A percentile compares a stretch with the other conserved stretches of the same genome.
Conservation (phyloP, 805 yeast genomes). For the Schizosaccharomyces osmophilus region DNA sequence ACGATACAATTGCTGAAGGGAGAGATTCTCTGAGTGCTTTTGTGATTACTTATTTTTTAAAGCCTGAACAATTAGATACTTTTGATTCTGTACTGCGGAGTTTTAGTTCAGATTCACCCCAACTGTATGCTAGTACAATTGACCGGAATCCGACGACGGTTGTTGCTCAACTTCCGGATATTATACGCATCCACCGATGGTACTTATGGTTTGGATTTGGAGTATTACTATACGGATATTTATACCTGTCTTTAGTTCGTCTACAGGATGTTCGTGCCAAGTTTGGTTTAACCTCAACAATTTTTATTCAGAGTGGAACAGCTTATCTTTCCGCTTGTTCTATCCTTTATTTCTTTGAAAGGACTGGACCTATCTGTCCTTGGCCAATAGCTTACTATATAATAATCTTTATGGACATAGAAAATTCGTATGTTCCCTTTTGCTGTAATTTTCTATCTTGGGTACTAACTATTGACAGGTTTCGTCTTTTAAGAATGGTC, state of each 20-base stretch:
- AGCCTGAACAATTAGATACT: neutral
- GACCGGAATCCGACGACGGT: neutral
- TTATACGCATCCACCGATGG: neutral
- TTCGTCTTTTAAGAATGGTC: constrained; percentile 7
- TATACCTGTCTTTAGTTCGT: neutral
- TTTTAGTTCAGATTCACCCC: neutral
- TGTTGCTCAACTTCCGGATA: neutral
- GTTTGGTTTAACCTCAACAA: neutral
- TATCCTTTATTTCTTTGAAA: neutral
- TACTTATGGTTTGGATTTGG: neutral
- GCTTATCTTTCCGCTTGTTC: neutral
- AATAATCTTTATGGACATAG: neutral
- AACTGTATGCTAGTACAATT: neutral
- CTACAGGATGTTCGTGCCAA: neutral
- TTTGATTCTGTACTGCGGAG: neutral
- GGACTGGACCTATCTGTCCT: neutral
- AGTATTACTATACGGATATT: neutral
- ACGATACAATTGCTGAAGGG: neutral
- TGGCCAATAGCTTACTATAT: neutral
- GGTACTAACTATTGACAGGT: neutral
- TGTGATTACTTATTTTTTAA: neutral
- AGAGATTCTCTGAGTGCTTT: neutral
- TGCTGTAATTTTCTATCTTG: neutral
- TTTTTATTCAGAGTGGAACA: neutral
- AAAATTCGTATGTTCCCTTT: constrained; percentile 1